phyloP scores from a whole-genome alignment of 2,329 filamentous ascomycete genomes.

The Scorias spongiosa region DNA sequence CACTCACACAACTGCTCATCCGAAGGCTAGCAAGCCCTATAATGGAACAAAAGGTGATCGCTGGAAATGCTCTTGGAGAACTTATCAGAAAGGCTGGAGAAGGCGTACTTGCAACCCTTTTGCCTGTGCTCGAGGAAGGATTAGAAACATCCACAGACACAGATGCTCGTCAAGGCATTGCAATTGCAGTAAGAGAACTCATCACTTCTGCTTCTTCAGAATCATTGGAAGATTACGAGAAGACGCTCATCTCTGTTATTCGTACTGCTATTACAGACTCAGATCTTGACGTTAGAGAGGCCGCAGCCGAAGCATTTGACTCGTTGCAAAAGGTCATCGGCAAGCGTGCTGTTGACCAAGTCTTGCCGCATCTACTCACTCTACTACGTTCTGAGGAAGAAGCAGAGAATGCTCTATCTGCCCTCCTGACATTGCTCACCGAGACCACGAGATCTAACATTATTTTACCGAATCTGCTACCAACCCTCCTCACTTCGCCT shows the following conservation, averaged over 20 bases:
- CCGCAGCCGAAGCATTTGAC: slow-evolving; percentile 93
- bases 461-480: slow-evolving; percentile 89
- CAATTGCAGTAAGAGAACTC: slow-evolving; percentile 85
- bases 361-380: slow-evolving; percentile 79
- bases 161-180: slow-evolving; percentile 93
- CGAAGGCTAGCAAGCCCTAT: slow-evolving; percentile 86
- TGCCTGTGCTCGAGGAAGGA: slow-evolving; percentile 86
- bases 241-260: slow-evolving; percentile 86
- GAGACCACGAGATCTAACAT: slow-evolving; percentile 90
- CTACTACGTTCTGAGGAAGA: slow-evolving; percentile 75
- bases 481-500: slow-evolving; percentile 76
- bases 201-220: slow-evolving; percentile 81
- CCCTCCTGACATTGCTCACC: slow-evolving; percentile 82
- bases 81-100: slow-evolving; percentile 95
- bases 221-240: slow-evolving; percentile 83
- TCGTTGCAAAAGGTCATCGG: slow-evolving; percentile 84
- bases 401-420: slow-evolving; percentile 82
- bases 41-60: slow-evolving; percentile 98
- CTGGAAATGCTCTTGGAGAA: slow-evolving; percentile 89
- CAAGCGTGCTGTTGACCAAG: slow-evolving; percentile 89
- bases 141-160: slow-evolving; percentile 76
- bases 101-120: slow-evolving; percentile 68
- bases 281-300: slow-evolving; percentile 79
- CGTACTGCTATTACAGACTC: slow-evolving; percentile 82
- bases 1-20: slow-evolving; percentile 87